Conservation (phyloP, 2,329 filamentous ascomycete genomes). For the Trichoderma sp. region DNA sequence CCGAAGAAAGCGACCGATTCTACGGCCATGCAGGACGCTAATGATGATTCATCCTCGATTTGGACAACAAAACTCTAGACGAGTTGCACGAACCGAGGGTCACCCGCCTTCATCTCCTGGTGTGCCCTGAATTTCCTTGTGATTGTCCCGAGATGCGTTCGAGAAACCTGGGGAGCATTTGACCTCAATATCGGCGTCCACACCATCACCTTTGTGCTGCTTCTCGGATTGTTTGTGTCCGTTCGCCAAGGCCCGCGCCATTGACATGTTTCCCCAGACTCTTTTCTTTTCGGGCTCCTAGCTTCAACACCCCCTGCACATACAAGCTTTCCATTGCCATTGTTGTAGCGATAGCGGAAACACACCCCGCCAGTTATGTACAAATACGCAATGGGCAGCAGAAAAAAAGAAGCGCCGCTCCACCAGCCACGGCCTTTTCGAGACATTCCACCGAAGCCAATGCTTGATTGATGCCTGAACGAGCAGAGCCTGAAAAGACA, state of each 20-base stretch:
- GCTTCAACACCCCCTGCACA: background rate
- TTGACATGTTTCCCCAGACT: slow-evolving; percentile 3
- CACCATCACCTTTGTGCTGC: background rate
- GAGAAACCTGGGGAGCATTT: background rate
- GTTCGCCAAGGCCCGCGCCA: background rate
- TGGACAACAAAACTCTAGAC: background rate
- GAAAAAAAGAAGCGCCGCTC: background rate
- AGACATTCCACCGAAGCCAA: slow-evolving; percentile 9
- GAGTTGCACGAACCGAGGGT: background rate
- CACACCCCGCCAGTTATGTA: background rate
- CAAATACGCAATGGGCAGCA: background rate
- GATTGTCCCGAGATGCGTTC: background rate
- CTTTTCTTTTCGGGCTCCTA: background rate
- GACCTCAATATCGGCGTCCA: background rate
- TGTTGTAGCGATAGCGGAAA: slow-evolving; percentile 1
- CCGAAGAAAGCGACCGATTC: background rate
- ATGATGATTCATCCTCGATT: background rate
- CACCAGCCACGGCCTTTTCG: background rate
- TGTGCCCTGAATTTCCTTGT: background rate
- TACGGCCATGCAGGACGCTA: slow-evolving; percentile 4
- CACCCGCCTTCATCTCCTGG: background rate
- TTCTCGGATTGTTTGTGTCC: background rate
- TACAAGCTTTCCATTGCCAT: background rate
- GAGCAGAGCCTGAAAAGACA: background rate
- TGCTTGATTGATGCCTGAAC: slow-evolving; percentile 13